Evolutionary conservation across 2,329 filamentous ascomycete species (phyloP).

Genomic region (Aspergillus pseudonomiae): DNA sequence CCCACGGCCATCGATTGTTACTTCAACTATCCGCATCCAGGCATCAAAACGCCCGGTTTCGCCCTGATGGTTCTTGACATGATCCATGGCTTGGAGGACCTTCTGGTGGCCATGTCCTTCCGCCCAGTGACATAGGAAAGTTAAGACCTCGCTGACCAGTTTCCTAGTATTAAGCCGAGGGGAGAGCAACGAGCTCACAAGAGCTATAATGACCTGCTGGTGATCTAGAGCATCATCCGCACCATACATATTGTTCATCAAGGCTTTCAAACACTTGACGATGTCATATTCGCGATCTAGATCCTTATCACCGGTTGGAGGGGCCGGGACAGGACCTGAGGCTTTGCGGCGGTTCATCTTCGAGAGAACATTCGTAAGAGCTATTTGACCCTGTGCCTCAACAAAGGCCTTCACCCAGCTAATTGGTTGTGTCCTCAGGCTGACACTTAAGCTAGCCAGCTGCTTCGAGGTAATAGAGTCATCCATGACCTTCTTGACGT

Average conservation of each 20-base stretch:
- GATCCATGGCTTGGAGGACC: conserved; percentile 90
- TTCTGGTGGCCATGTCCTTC: conserved; percentile 87
- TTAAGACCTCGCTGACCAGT: conserved; percentile 92
- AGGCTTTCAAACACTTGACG: conserved; percentile 91
- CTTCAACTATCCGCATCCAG: conserved; percentile 98
- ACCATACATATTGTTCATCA: conserved; percentile 99
- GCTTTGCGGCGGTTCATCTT: conserved; percentile 91
- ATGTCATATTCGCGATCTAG: conserved; percentile 95
- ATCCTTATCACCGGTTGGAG: conserved; percentile 71
- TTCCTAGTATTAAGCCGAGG: conserved; percentile 89
- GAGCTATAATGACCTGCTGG: conserved; percentile 84
- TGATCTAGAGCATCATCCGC: conserved; percentile 92
- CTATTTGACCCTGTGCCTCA: conserved; percentile 95
- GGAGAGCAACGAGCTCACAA: conserved; percentile 84
- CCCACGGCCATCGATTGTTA: conserved; percentile 92
- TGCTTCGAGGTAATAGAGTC: conserved; percentile 91
- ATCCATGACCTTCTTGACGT: conserved; percentile 94
- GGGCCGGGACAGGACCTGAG: conserved; percentile 68
- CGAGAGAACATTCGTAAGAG: conserved; percentile 86
- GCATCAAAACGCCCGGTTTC: conserved; percentile 96
- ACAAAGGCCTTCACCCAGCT: conserved; percentile 97
- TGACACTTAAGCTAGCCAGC: conserved; percentile 89
- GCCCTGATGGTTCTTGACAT: conserved; percentile 81
- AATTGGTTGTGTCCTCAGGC: conserved; percentile 92
- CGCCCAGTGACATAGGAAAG: conserved; percentile 94